These are phyloP conservation scores for Rhexocercosporidium sp. DNA, from an alignment of 2,329 filamentous ascomycete species.

Conservation along the genomic window DNA sequence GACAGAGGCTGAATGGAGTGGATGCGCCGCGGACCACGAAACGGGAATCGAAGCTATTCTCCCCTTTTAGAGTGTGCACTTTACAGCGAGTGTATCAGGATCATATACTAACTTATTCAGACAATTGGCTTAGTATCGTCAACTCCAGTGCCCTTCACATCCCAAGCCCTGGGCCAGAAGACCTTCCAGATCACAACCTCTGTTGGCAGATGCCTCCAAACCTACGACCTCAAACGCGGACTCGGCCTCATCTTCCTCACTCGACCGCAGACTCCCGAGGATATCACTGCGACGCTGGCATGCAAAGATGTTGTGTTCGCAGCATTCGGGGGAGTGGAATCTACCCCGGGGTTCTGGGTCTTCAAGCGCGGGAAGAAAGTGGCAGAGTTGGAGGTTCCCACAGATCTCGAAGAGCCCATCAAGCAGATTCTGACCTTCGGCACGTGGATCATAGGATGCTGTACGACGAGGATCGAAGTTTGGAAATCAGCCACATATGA, in stretches of 20 bases:
- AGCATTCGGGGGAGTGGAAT: slow-evolving; percentile 76
- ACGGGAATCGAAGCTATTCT: slow-evolving; percentile 80
- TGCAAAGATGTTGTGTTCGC: slow-evolving; percentile 88
- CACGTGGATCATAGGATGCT: slow-evolving; percentile 86
- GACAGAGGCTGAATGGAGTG: slow-evolving; percentile 66
- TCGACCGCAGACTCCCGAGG: slow-evolving; percentile 82
- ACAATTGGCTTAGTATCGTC: slow-evolving; percentile 94
- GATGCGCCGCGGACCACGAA: slow-evolving; percentile 47
- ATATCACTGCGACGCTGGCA: slow-evolving; percentile 84
- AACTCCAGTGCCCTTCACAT: slow-evolving; percentile 87
- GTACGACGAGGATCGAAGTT: slow-evolving; percentile 77
- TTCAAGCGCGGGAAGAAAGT: slow-evolving; percentile 90
- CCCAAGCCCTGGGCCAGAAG: slow-evolving; percentile 86
- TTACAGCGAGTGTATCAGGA: not conserved
- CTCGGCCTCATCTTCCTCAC: slow-evolving; percentile 94
- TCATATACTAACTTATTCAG: slow-evolving; percentile 50
- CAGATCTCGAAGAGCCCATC: slow-evolving; percentile 71
- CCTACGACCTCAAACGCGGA: slow-evolving; percentile 90
- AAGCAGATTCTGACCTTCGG: slow-evolving; percentile 83
- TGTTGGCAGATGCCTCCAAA: slow-evolving; percentile 87
- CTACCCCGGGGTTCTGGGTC: slow-evolving; percentile 77
- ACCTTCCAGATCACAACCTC: slow-evolving; percentile 98
- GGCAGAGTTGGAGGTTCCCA: slow-evolving; percentile 72
- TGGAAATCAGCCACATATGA: slow-evolving; percentile 86
- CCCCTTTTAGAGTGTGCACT: slow-evolving; percentile 87